phyloP scores from a whole-genome alignment of 306 rosid species.

The Lathyrus oleraceus region DNA sequence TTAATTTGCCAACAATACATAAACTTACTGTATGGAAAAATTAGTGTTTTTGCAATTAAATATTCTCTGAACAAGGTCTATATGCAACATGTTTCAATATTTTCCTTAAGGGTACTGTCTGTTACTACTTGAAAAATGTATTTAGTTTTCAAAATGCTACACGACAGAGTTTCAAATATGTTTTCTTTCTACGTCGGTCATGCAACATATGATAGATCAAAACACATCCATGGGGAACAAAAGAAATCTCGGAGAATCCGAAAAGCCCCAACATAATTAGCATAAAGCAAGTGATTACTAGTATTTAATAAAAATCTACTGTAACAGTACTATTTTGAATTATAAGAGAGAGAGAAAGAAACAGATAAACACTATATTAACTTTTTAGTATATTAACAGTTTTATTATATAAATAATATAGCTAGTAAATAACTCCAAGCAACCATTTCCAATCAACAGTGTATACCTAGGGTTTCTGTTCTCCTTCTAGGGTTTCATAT shows the following conservation, averaged over 20 bases:
- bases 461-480: constrained; percentile 61
- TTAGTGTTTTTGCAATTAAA: not conserved
- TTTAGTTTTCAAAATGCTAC: too few species aligned
- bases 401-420: not conserved
- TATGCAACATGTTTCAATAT: too few species aligned
- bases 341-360: constrained; percentile 51
- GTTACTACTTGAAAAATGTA: too few species aligned
- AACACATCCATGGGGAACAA: constrained; percentile 70
- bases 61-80: too few species aligned
- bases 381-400: constrained; percentile 21
- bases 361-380: not conserved
- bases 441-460: constrained; percentile 25
- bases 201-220: constrained; percentile 53
- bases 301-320: constrained; percentile 43
- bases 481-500: constrained; percentile 46
- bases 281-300: constrained; percentile 45
- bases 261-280: constrained; percentile 50
- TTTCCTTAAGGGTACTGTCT: too few species aligned
- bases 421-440: not conserved
- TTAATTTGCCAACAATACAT: too few species aligned
- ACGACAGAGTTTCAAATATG: too few species aligned
- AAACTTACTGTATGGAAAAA: not conserved
- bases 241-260: constrained; percentile 67
- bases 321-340: constrained; percentile 51
- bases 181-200: constrained; percentile 4